A percentile compares a stretch with the other conserved stretches of the same genome.
phyloP scores from a whole-genome alignment of 768 basidiomycete genomes.

The Xerocomus potaroensis region DNA sequence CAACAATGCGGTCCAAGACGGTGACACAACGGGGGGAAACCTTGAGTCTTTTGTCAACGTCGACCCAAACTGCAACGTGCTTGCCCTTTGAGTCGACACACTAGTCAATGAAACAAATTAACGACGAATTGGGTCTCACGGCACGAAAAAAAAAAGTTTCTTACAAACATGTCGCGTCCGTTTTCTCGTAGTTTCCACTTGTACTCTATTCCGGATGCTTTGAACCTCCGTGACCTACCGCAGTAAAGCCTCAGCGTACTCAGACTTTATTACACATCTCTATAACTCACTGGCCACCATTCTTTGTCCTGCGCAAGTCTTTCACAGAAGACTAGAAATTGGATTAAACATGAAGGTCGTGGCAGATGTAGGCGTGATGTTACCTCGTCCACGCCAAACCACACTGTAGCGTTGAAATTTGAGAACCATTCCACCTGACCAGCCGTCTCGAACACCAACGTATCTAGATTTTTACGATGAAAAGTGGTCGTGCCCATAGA shows the following conservation, averaged over 20 bases:
- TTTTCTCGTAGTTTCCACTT: conserved; percentile 53
- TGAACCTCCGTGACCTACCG: conserved; percentile 53
- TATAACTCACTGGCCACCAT: conserved; percentile 44
- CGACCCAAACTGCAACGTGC: conserved; percentile 45
- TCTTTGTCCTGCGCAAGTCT: conserved; percentile 49
- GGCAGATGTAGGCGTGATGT: not conserved
- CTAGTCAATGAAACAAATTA: conserved; percentile 28
- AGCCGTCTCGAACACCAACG: conserved; percentile 45
- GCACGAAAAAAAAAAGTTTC: conserved; percentile 13
- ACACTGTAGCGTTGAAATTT: conserved; percentile 39
- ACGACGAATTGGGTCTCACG: not conserved
- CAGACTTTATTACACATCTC: not conserved
- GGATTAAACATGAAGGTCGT: not conserved
- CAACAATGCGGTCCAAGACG: conserved; percentile 47
- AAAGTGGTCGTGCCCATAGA: conserved; percentile 42
- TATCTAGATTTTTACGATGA: conserved; percentile 43
- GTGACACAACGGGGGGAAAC: conserved; percentile 37
- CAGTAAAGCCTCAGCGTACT: conserved; percentile 2
- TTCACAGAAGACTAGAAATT: conserved; percentile 35
- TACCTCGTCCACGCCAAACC: conserved; percentile 49
- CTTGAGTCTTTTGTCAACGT: conserved; percentile 35
- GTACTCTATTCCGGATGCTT: conserved; percentile 44
- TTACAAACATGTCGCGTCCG: conserved; percentile 42
- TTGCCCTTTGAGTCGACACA: conserved; percentile 48
- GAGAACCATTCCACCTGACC: conserved; percentile 53